Evolutionary conservation across 306 rosid genomes (phyloP), one percentile per base, ranked within the genome.

Genomic region (Cicer yamashitae): DNA sequence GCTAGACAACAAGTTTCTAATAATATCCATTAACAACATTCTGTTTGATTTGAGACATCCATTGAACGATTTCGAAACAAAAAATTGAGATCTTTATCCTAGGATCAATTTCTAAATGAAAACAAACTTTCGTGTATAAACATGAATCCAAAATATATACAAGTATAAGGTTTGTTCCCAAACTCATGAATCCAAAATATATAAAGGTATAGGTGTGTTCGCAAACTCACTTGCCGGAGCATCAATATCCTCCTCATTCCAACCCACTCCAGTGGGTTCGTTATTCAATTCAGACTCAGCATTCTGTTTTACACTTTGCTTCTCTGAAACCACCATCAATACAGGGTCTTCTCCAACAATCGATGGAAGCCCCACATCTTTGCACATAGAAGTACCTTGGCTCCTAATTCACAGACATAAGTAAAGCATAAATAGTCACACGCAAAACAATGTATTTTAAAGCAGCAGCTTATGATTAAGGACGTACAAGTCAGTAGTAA

Each of bases 161-260:
- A 66, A 9, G 2, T 43, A 43, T 66, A 44, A 44, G 38, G 14
- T 44, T 43, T 43, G 44, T 60, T 60, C 15, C 65, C 65, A 58
- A 58, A 64, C 41, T 61, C 68, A 15, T 7, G 46, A 63, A 38
- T 39, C 12, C 70, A 64, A 43, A 41, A 10, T 43, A 44, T 44
- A 51, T 54, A 69, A n/a, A 39, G 38, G 38, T 61, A 45, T 48
- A 57, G 40, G 18, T 59, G 71, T 67, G 22, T 53, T 10, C 44
- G 75, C 76, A 83, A 83, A 90, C 96, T 80, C 88, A 94, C 99
- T 65, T 73, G 86, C 82, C 40, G 98, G 98, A 62, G 96, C 98
- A 82, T 88, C 96, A 73, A 54, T 60, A 70, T 87, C 76, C 81
- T 92, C 96, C 75, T 79, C 90, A 69, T 83, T 89, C 99, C 61